A percentile compares a stretch with the other conserved stretches of the same genome.
Evolutionary conservation across 441 rosid genomes (phyloP).

Genomic region (Gossypium lobatum): DNA sequence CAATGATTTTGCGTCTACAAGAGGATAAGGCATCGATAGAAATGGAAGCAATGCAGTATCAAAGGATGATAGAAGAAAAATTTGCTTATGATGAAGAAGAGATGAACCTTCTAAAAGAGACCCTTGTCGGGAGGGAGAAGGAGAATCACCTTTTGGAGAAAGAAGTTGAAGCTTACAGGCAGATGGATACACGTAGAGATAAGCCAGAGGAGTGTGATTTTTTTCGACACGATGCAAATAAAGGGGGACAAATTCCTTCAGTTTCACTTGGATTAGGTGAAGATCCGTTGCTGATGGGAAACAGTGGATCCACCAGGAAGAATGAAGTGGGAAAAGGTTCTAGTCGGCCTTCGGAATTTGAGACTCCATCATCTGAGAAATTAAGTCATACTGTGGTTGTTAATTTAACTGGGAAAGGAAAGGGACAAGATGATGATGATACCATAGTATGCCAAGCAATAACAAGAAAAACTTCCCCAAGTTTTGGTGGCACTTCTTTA

Average conservation of each 20-base stretch:
- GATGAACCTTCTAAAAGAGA: slow-evolving; percentile 55
- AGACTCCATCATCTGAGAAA: slow-evolving; percentile 9
- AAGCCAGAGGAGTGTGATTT: not conserved
- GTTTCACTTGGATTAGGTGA: slow-evolving; percentile 21
- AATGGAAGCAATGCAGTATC: slow-evolving; percentile 62
- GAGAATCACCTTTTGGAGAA: slow-evolving; percentile 55
- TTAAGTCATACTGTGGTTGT: not conserved
- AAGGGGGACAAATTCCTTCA: slow-evolving; percentile 10
- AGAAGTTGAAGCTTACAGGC: slow-evolving; percentile 47
- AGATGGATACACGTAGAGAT: slow-evolving; percentile 17
- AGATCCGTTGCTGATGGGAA: slow-evolving; percentile 10
- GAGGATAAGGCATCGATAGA: slow-evolving; percentile 54
- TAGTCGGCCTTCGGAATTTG: slow-evolving; percentile 3
- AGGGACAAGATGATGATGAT: slow-evolving; percentile 10
- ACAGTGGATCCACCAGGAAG: slow-evolving; percentile 4
- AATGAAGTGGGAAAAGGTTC: slow-evolving; percentile 8
- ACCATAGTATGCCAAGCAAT: slow-evolving; percentile 12
- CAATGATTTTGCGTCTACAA: slow-evolving; percentile 63
- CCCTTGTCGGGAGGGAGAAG: slow-evolving; percentile 47
- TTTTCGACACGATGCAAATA: not conserved
- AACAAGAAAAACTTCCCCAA: slow-evolving; percentile 8
- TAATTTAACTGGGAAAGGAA: slow-evolving; percentile 3
- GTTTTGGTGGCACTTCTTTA: slow-evolving; percentile 2
- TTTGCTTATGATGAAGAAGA: slow-evolving; percentile 62
- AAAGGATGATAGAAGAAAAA: slow-evolving; percentile 60